phyloP scores from a whole-genome alignment of 1,284 basidiomycete species.

The Irpex sp. region DNA sequence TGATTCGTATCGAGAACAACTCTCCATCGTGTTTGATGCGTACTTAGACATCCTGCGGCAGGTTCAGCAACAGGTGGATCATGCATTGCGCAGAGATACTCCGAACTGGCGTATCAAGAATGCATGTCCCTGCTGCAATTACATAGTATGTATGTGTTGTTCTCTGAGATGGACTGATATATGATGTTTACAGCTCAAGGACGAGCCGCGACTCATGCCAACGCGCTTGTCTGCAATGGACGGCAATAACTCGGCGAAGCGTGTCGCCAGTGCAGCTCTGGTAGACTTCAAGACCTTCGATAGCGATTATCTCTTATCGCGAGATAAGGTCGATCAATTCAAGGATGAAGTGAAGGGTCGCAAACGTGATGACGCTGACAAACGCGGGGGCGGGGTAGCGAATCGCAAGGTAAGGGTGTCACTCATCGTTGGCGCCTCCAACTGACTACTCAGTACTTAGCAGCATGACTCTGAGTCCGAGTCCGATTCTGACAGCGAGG shows the following conservation, averaged over 20 bases:
- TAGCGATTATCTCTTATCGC: conserved; percentile 18
- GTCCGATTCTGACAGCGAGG: not conserved
- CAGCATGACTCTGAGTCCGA: not conserved
- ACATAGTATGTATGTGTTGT: conserved; percentile 11
- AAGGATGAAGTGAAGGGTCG: not conserved
- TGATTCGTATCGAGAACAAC: conserved; percentile 7
- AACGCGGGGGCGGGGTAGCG: no score
- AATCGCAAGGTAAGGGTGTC: no score
- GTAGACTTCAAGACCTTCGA: not conserved
- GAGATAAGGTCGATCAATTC: not conserved
- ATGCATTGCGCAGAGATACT: conserved; percentile 14
- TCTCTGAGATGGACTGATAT: not conserved
- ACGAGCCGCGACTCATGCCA: conserved; percentile 17
- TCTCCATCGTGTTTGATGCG: conserved; percentile 27
- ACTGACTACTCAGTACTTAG: no score
- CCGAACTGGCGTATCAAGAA: conserved; percentile 17
- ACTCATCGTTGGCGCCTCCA: no score
- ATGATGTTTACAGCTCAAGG: conserved; percentile 13
- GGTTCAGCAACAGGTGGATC: conserved; percentile 9
- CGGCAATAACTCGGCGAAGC: conserved; percentile 28
- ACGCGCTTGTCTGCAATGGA: conserved; percentile 21
- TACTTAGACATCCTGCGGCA: conserved; percentile 22
- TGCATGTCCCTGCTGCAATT: conserved; percentile 24
- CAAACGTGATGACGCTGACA: not conserved
- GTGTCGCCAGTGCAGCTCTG: conserved; percentile 8